Conservation (phyloP, 495 filamentous ascomycete genomes). For the Penicillium parvum region DNA sequence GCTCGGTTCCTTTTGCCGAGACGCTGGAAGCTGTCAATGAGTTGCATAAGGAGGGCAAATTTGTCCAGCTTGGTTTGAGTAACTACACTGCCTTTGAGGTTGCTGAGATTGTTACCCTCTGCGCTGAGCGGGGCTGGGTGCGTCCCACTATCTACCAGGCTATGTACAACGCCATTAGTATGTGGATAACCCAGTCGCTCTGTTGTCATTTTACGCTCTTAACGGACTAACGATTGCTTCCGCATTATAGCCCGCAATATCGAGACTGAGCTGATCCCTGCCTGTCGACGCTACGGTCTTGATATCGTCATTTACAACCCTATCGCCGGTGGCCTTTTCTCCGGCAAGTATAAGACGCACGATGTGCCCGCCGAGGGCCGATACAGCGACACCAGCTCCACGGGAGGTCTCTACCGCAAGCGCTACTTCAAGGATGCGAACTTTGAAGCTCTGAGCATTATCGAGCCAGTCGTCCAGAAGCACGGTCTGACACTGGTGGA, state of each 20-base stretch:
- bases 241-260: constrained; percentile 56
- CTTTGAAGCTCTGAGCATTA: constrained; percentile 68
- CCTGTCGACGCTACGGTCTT: constrained; percentile 78
- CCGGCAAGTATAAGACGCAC: constrained; percentile 74
- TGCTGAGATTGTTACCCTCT: constrained; percentile 81
- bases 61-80: constrained; percentile 72
- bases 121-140: constrained; percentile 69
- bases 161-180: constrained; percentile 60
- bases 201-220: background rate
- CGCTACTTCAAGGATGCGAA: constrained; percentile 78
- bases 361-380: constrained; percentile 67
- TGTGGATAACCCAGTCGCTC: constrained; percentile 1
- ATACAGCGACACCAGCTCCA: constrained; percentile 52
- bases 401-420: constrained; percentile 64
- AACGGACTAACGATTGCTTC: constrained; percentile 21
- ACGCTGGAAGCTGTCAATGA: constrained; percentile 74
- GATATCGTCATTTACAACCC: constrained; percentile 94
- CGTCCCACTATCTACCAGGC: constrained; percentile 62
- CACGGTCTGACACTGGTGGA: constrained; percentile 78
- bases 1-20: constrained; percentile 70
- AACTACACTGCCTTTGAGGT: constrained; percentile 92
- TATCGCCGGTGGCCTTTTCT: constrained; percentile 76
- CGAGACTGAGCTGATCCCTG: constrained; percentile 74
- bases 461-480: constrained; percentile 71
- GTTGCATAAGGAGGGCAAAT: constrained; percentile 83